Base-by-base conservation (phyloP, 1,284 basidiomycete species). In the Ceratorhiza oryzae-sativae region DNA sequence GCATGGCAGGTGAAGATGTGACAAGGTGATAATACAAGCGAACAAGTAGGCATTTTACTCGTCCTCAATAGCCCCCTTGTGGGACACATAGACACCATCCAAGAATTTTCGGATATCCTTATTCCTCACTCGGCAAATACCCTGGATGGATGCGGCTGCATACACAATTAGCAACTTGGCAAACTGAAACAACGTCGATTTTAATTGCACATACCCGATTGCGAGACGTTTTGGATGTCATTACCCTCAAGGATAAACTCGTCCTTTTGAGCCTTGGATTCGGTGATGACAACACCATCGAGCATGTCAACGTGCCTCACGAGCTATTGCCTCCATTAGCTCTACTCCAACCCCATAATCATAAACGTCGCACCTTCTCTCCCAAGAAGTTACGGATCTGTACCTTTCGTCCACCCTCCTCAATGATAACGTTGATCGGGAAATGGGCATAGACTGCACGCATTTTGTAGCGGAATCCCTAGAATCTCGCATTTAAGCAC, bases 381-480 rank as follows among this genome's bases (percentile, higher is more conserved):
- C 96, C 94, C 81, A 97, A 86, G 87, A 98, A 99, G 86, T 99
- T 99, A 79, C 98, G 91, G 85, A 99, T 99, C 84, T 99, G 97
- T 73, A 98, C 83, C 68, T 90, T 85, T 71, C 81, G 81, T 73
- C 94, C 94, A 77, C 84, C 84, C 53, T 92, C 90, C 81, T 92
- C 90, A 80, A 98, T 95, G 83, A 99, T 98, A 81, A 94, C 92
- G 87, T 99, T 99, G 88, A 99, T 98, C 76, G 97, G 97, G 88
- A 99, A 99, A 88, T 99, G 97, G 79, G 97, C 97, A 82, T 99
- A 99, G 73, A 99, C 97, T 45, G 96, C 87, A 79, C 94, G 93
- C 95, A 98, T 97, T 91, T 99, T 99, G 90, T 99, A 99, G 80
- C 91, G 90, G 91, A 98, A 99, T 76, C 97, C 97, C 91, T 94